Percentiles rank a stretch among this genome's conserved stretches.
Conservation (phyloP, 257 asterid genomes). For the Knoxia roxburghii region DNA sequence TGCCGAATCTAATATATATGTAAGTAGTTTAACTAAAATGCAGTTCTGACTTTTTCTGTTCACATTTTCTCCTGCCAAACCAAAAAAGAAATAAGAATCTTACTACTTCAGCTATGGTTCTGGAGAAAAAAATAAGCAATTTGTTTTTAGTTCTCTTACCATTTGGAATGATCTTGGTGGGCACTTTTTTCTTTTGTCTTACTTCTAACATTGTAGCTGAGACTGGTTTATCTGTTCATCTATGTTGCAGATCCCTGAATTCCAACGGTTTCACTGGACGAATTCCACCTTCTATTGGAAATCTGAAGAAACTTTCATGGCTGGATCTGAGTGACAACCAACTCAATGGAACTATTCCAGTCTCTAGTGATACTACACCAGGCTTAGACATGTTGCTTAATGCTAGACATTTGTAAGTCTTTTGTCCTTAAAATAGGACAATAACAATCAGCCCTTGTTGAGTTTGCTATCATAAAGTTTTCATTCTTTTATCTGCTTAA, state of each 20-base stretch:
- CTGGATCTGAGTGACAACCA: slow-evolving; percentile 68
- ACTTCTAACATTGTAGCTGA: not conserved
- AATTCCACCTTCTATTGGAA: slow-evolving; percentile 76
- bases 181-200: not conserved
- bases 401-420: slow-evolving; percentile 65
- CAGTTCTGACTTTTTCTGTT: not conserved
- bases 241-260: slow-evolving; percentile 48
- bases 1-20: slow-evolving; percentile 64
- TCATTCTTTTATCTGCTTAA: not conserved
- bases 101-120: not conserved
- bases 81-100: no score
- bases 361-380: slow-evolving; percentile 40
- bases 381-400: slow-evolving; percentile 62
- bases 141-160: not conserved
- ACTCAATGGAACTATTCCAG: slow-evolving; percentile 67
- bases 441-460: not conserved
- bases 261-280: slow-evolving; percentile 62
- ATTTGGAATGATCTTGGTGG: not conserved
- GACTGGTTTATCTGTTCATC: not conserved
- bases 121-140: no score
- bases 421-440: slow-evolving; percentile 8
- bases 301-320: slow-evolving; percentile 67
- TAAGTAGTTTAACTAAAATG: slow-evolving; percentile 29
- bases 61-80: no score
- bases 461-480: not conserved